A percentile compares a stretch with the other conserved stretches of the same genome.
These are phyloP conservation scores for Lentinula edodes DNA, from an alignment of 768 basidiomycete genomes.

Conservation along the genomic window DNA sequence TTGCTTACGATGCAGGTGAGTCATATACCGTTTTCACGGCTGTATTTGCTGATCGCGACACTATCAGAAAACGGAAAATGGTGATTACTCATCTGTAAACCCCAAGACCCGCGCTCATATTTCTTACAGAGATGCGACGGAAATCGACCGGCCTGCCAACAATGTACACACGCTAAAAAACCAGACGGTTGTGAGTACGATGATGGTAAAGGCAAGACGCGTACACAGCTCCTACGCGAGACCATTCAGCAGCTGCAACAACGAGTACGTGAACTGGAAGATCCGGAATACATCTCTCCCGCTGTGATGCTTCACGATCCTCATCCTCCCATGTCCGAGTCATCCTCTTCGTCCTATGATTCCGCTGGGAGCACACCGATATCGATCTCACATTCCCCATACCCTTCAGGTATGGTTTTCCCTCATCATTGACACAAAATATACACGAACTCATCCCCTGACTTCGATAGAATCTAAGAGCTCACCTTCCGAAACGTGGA, in stretches of 20 bases:
- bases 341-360: constrained; percentile 46
- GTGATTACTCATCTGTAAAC: constrained; percentile 22
- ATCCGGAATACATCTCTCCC: constrained; percentile 64
- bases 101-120: constrained; percentile 12
- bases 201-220: constrained; percentile 79
- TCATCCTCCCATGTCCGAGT: constrained; percentile 46
- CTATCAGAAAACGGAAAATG: constrained; percentile 64
- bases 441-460: constrained; percentile 7
- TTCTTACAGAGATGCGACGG: constrained; percentile 67
- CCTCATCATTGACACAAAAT: background rate
- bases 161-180: constrained; percentile 76
- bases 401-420: constrained; percentile 41
- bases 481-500: constrained; percentile 51
- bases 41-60: background rate
- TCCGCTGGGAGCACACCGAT: constrained; percentile 49
- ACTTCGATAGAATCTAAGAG: constrained; percentile 32
- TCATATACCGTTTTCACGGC: constrained; percentile 2
- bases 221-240: constrained; percentile 74
- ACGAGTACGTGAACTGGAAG: constrained; percentile 69
- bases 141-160: constrained; percentile 69
- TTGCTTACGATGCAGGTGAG: constrained; percentile 67
- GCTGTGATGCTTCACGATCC: constrained; percentile 71
- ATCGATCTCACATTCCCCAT: constrained; percentile 54
- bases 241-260: constrained; percentile 70
- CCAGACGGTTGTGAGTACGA: constrained; percentile 73